These are phyloP conservation scores for Tylopilus felleus DNA, from an alignment of 768 basidiomycete genomes.

Conservation along the genomic window DNA sequence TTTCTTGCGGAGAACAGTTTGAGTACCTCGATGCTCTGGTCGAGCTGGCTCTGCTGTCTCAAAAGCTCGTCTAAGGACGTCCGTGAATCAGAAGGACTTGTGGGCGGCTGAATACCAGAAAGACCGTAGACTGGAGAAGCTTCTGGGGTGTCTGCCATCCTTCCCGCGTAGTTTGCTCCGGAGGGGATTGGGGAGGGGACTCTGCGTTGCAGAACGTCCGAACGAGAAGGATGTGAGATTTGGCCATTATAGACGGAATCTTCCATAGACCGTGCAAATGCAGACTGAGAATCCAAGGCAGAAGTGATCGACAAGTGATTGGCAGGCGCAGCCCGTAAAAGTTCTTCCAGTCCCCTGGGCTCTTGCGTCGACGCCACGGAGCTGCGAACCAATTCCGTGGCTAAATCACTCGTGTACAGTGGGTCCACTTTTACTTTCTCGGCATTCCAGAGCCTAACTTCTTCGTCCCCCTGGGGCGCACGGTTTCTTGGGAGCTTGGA, in stretches of 20 bases:
- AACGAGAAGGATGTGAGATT: neutral
- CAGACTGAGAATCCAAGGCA: constrained; percentile 8
- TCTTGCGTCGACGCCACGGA: constrained; percentile 4
- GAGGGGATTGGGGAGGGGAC: neutral
- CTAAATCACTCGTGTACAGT: constrained; percentile 1
- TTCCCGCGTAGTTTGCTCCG: neutral
- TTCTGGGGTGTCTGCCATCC: neutral
- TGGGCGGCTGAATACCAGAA: constrained; percentile 30
- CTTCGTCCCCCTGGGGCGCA: constrained; percentile 23
- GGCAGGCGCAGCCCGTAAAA: constrained; percentile 3
- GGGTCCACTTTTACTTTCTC: constrained; percentile 26
- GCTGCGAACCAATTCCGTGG: neutral
- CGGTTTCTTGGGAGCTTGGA: constrained; percentile 27
- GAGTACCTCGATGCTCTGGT: constrained; percentile 59
- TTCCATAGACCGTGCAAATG: constrained; percentile 3
- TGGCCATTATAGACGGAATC: constrained; percentile 4
- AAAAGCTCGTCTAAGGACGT: constrained; percentile 50
- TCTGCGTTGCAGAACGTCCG: neutral
- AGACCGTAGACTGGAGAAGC: constrained; percentile 48
- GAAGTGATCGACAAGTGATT: constrained; percentile 3
- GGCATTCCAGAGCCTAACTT: constrained; percentile 33
- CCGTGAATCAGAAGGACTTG: constrained; percentile 16
- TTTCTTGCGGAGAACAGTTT: constrained; percentile 39
- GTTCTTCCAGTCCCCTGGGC: constrained; percentile 6
- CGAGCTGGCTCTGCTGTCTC: constrained; percentile 61